Evolutionary conservation across 805 yeast species (phyloP).

Genomic region (Candida suzukii): DNA sequence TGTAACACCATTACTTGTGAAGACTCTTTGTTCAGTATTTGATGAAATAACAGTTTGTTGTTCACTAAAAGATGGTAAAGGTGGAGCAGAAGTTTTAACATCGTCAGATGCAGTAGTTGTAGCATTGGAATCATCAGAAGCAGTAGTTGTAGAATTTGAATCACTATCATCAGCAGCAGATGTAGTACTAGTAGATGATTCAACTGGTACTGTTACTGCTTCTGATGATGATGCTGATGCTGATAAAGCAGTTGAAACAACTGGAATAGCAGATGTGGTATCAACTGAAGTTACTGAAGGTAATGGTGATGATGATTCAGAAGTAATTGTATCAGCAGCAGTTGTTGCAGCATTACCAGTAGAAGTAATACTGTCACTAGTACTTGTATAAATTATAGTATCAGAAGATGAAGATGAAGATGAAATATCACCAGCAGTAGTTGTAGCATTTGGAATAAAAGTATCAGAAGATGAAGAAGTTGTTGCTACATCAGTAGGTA

Average conservation of each 20-base stretch:
- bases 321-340: neutral
- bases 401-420: neutral
- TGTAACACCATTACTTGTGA: too few species aligned
- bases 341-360: neutral
- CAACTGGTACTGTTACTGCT: slow-evolving; percentile 1
- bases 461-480: neutral
- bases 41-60: too few species aligned
- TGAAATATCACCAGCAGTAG: neutral
- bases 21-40: too few species aligned
- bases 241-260: neutral
- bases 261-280: neutral
- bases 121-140: too few species aligned
- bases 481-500: neutral
- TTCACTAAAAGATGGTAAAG: too few species aligned
- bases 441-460: neutral
- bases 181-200: too few species aligned
- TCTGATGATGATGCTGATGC: neutral
- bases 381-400: neutral
- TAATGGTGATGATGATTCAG: neutral
- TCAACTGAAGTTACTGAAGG: slow-evolving; percentile 1
- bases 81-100: too few species aligned
- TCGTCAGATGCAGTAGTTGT: too few species aligned
- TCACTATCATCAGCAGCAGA: too few species aligned
- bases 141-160: too few species aligned
- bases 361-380: neutral